Evolutionary conservation across 345 rosid genomes (phyloP).

Genomic region (Populus ilicifolia): DNA sequence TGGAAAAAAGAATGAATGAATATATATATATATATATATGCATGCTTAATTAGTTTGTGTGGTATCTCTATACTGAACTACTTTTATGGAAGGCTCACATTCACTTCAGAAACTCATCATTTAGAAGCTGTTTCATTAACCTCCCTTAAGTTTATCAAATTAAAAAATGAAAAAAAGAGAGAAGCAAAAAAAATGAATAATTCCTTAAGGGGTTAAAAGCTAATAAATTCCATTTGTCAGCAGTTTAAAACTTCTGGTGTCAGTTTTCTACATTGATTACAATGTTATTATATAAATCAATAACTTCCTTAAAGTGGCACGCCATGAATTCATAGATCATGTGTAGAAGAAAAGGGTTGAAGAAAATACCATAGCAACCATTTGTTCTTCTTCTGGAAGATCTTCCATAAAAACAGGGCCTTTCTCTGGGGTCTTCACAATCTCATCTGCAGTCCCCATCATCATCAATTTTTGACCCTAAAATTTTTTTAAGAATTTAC

Average conservation of each 20-base stretch:
- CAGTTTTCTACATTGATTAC: background rate
- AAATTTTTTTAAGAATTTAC: background rate
- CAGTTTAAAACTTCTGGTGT: background rate
- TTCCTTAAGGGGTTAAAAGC: background rate
- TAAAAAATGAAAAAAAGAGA: background rate
- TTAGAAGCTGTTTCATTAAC: background rate
- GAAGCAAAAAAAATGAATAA: background rate
- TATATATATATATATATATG: background rate
- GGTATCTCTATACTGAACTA: background rate
- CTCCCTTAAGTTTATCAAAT: background rate
- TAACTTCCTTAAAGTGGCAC: background rate
- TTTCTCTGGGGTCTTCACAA: constrained; percentile 92
- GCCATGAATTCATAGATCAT: background rate
- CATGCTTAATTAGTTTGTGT: background rate
- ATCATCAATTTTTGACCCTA: constrained; percentile 98
- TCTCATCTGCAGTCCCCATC: constrained; percentile 99
- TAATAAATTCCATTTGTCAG: background rate
- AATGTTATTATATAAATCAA: background rate
- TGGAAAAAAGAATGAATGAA: background rate
- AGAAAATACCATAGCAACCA: constrained; percentile 51
- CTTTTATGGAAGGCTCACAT: background rate
- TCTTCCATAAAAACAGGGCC: constrained; percentile 91
- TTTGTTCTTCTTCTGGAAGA: constrained; percentile 95
- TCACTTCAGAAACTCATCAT: background rate
- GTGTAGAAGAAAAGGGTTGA: background rate